Percentiles rank a stretch among this genome's conserved stretches.
Conservation (phyloP, 805 yeast genomes). For the Dipodascus albidus region DNA sequence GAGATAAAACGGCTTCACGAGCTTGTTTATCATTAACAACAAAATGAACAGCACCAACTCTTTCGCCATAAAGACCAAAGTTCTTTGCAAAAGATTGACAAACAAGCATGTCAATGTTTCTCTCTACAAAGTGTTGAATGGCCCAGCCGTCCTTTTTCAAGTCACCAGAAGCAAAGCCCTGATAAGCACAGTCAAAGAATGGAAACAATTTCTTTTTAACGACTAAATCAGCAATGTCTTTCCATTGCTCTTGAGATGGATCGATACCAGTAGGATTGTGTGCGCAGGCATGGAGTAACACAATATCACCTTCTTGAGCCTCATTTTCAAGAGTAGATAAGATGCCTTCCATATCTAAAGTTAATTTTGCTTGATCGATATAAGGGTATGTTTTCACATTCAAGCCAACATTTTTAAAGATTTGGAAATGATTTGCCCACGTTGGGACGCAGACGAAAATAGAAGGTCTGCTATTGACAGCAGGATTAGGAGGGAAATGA, state of each 20-base stretch:
- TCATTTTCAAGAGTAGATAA: conserved; percentile 40
- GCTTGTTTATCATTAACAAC: conserved; percentile 34
- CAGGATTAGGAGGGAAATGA: conserved; percentile 32
- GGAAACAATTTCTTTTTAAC: conserved; percentile 58
- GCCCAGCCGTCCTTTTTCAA: conserved; percentile 78
- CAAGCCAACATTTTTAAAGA: conserved; percentile 62
- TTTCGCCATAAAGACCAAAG: conserved; percentile 95
- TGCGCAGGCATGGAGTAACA: conserved; percentile 88
- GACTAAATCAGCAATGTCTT: conserved; percentile 48
- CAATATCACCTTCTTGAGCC: conserved; percentile 69
- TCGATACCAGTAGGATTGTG: conserved; percentile 98
- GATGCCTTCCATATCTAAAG: conserved; percentile 62
- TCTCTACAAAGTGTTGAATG: conserved; percentile 41
- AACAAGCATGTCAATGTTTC: conserved; percentile 50
- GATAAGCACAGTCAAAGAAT: conserved; percentile 90
- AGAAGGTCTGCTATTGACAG: conserved; percentile 21
- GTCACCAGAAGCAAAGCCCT: conserved; percentile 91
- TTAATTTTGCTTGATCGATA: conserved; percentile 65
- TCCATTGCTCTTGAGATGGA: conserved; percentile 80
- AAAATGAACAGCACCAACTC: conserved; percentile 87
- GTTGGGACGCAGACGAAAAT: conserved; percentile 80
- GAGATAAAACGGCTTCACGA: conserved; percentile 54
- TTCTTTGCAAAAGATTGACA: conserved; percentile 97
- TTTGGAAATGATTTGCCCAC: conserved; percentile 94
- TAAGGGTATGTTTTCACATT: conserved; percentile 66